Percentiles rank a stretch among this genome's conserved stretches.
These are phyloP conservation scores for Talinum fruticosum DNA, from an alignment of 148 eudicot genomes.

Conservation along the genomic window DNA sequence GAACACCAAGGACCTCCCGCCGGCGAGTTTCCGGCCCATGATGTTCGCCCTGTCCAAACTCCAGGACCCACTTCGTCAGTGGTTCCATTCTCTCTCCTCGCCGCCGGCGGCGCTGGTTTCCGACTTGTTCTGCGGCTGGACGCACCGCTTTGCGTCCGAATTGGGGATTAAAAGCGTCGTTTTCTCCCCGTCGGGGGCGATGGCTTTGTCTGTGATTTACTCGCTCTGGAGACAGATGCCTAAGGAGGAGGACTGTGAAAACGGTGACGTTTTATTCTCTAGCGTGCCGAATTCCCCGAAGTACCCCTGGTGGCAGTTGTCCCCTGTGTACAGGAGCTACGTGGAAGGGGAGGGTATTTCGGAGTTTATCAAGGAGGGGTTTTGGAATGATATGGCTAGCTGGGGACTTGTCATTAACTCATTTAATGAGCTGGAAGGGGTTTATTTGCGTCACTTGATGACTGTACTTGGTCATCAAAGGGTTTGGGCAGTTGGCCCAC, in stretches of 20 bases:
- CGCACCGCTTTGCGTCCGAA: slow-evolving; percentile 25
- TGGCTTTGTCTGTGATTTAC: slow-evolving; percentile 35
- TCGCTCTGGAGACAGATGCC: slow-evolving; percentile 35
- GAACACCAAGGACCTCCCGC: slow-evolving; percentile 32
- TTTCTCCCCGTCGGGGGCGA: slow-evolving; percentile 37
- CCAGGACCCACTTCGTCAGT: slow-evolving; percentile 20
- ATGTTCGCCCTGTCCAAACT: slow-evolving; percentile 19
- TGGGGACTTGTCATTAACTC: slow-evolving; percentile 41
- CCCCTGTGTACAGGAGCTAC: slow-evolving; percentile 24
- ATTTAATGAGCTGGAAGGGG: slow-evolving; percentile 31
- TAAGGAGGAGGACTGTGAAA: background rate
- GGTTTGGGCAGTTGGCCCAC: slow-evolving; percentile 44
- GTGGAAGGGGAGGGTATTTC: slow-evolving; percentile 28
- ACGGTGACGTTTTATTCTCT: slow-evolving; percentile 17
- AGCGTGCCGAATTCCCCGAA: slow-evolving; percentile 27
- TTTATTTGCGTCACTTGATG: slow-evolving; percentile 33
- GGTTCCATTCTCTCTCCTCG: slow-evolving; percentile 31
- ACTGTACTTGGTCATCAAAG: slow-evolving; percentile 24
- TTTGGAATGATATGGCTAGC: slow-evolving; percentile 28
- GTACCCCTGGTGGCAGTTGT: slow-evolving; percentile 38
- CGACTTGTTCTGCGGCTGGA: slow-evolving; percentile 42
- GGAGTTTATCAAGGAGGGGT: slow-evolving; percentile 31
- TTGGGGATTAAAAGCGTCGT: slow-evolving; percentile 30
- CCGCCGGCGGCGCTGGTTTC: slow-evolving; percentile 38
- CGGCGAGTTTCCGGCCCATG: slow-evolving; percentile 14